A percentile compares a stretch with the other conserved stretches of the same genome.
Conservation (phyloP, 2,329 filamentous ascomycete genomes). For the Colletotrichum truncatum region DNA sequence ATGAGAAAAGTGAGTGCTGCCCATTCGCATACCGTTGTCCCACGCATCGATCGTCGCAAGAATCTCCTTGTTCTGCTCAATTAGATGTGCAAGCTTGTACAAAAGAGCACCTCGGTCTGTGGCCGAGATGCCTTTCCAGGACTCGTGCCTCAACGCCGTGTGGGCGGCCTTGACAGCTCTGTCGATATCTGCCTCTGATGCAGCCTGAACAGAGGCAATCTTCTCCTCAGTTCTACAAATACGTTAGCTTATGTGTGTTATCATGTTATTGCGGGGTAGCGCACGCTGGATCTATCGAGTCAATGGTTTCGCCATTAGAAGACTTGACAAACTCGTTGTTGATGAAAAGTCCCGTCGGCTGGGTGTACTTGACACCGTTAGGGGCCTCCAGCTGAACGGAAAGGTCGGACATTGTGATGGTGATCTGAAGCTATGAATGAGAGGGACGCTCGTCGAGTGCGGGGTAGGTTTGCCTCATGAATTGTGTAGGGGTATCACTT, state of each 20-base stretch:
- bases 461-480: neutral
- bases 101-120: slow-evolving; percentile 76
- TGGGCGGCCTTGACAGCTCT: slow-evolving; percentile 72
- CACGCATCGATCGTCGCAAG: slow-evolving; percentile 73
- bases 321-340: slow-evolving; percentile 78
- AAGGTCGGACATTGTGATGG: slow-evolving; percentile 23
- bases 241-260: neutral
- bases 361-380: slow-evolving; percentile 74
- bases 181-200: slow-evolving; percentile 70
- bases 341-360: slow-evolving; percentile 79
- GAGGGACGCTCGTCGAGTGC: neutral
- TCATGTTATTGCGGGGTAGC: slow-evolving; percentile 3
- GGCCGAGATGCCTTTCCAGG: slow-evolving; percentile 74
- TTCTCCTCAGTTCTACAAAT: slow-evolving; percentile 10
- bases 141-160: slow-evolving; percentile 72
- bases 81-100: slow-evolving; percentile 75
- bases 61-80: slow-evolving; percentile 68
- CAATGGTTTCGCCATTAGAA: slow-evolving; percentile 64
- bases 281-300: slow-evolving; percentile 71
- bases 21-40: slow-evolving; percentile 56
- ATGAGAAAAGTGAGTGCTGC: too few species aligned
- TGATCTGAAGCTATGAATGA: too few species aligned
- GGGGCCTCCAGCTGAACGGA: slow-evolving; percentile 70
- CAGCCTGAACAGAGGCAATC: slow-evolving; percentile 74
- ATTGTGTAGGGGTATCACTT: slow-evolving; percentile 5